Evolutionary conservation across 2,329 filamentous ascomycete species (phyloP).

Genomic region (Neonectria punicea): DNA sequence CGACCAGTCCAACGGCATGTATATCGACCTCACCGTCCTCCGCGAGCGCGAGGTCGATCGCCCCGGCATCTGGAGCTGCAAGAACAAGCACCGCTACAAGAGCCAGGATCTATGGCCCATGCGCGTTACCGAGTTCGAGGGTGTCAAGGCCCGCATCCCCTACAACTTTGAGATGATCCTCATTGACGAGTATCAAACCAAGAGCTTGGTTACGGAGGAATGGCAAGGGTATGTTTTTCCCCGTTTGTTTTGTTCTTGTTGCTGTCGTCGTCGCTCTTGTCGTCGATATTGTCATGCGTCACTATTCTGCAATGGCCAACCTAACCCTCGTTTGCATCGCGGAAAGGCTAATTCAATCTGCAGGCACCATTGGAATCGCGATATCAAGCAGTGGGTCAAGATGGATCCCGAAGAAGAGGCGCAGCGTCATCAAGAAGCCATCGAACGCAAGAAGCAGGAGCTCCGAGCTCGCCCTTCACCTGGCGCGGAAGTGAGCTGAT

Average conservation of each 20-base stretch:
- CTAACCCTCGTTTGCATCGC: background rate
- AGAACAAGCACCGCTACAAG: constrained; percentile 80
- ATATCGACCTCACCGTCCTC: constrained; percentile 84
- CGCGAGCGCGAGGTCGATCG: constrained; percentile 69
- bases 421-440: constrained; percentile 38
- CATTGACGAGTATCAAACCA: constrained; percentile 72
- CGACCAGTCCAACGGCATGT: constrained; percentile 78
- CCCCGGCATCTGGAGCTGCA: constrained; percentile 80
- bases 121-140: constrained; percentile 79
- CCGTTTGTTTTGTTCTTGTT: background rate
- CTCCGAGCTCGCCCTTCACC: constrained; percentile 28
- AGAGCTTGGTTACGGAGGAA: constrained; percentile 68
- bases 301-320: background rate
- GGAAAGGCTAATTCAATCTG: constrained; percentile 29
- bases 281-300: background rate
- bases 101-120: constrained; percentile 80
- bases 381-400: constrained; percentile 69
- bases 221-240: constrained; percentile 67
- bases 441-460: constrained; percentile 42
- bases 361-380: constrained; percentile 70
- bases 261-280: background rate
- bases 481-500: constrained; percentile 11
- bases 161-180: constrained; percentile 74
- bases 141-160: constrained; percentile 75
- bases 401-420: constrained; percentile 44